A percentile compares a stretch with the other conserved stretches of the same genome.
Evolutionary conservation across 140 eudicot species (phyloP).

Genomic region (Stevia rebaudiana): DNA sequence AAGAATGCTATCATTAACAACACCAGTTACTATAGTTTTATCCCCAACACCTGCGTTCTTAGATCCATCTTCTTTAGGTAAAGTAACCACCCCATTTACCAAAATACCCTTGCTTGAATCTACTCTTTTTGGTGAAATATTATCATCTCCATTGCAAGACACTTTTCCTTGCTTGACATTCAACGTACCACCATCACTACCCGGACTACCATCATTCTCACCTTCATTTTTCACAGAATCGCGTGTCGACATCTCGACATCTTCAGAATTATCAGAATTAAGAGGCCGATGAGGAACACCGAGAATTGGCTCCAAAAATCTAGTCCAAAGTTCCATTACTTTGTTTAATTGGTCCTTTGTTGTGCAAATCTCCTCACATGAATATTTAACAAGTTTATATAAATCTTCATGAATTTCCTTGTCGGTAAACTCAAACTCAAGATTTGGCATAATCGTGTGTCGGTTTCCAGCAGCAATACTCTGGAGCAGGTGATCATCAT

Average conservation of each 20-base stretch:
- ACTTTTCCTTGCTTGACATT: slow-evolving; percentile 43
- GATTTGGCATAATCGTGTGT: slow-evolving; percentile 57
- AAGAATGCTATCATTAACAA: slow-evolving; percentile 37
- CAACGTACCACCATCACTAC: slow-evolving; percentile 37
- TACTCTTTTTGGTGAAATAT: slow-evolving; percentile 33
- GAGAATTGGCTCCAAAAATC: slow-evolving; percentile 85
- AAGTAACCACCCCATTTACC: slow-evolving; percentile 41
- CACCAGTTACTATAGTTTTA: slow-evolving; percentile 24
- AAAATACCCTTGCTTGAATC: slow-evolving; percentile 35
- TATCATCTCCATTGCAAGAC: slow-evolving; percentile 50
- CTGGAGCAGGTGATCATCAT: slow-evolving; percentile 65
- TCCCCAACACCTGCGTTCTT: slow-evolving; percentile 29
- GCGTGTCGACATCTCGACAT: slow-evolving; percentile 37
- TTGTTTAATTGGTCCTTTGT: slow-evolving; percentile 75
- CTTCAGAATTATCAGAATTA: slow-evolving; percentile 38
- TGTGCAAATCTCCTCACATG: slow-evolving; percentile 79
- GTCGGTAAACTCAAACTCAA: slow-evolving; percentile 62
- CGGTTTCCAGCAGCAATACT: slow-evolving; percentile 78
- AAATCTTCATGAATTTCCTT: slow-evolving; percentile 74
- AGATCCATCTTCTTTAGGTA: slow-evolving; percentile 45
- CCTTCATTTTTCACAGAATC: slow-evolving; percentile 31
- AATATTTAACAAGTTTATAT: slow-evolving; percentile 61
- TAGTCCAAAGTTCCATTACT: slow-evolving; percentile 75
- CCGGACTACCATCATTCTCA: slow-evolving; percentile 53
- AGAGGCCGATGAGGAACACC: slow-evolving; percentile 50